Evolutionary conservation across 352 stramenopile species (phyloP), one percentile per base, ranked within the genome.

Genomic region (Phytophthora citricola): DNA sequence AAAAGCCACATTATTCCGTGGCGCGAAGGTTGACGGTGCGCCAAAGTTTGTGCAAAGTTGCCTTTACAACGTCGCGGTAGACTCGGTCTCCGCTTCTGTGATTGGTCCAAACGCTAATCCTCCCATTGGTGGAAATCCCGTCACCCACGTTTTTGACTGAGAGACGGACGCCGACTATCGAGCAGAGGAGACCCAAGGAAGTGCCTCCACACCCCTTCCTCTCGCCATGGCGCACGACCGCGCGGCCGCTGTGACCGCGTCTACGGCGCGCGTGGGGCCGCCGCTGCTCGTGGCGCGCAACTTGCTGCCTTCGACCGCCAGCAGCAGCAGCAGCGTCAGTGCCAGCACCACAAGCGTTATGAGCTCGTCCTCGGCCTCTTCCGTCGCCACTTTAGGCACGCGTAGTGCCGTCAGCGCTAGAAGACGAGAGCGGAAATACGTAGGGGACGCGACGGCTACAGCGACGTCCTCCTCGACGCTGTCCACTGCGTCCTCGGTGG

Each of bases 161-260:
- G 51, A 59, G 51, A 59, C 51, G 39, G 51, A 40, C 20, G 40
- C 45, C 45, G 45, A 50, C 45, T 50, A 68, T 52, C 60, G 24
- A 47, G 41, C 31, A 36, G 29, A 34, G 31, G 31, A 36, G 31
- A 14, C 9, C 9, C 31, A 36, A 40, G 12, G 20, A 14, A 34
- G 12, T 22, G 46, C 45, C 47, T 22, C 43, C 36, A 31, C 32
- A 50, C 20, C 45, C 41, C 34, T 50, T 31, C 55, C 26, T 26
- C 34, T 29, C 29, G 46, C 31, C 29, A 81, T 81, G 73, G 73
- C 69, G 49, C 73, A 81, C 52, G 61, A 78, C 50, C 73, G 65
- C 29, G 52, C 54, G 53, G 47, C 53, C 32, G 34, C 71, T 44
- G 65, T 70, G 17, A 57, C 61, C 14, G 27, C 56, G n/a, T 47